Evolutionary conservation across 352 stramenopile genomes (phyloP), one percentile per base, ranked within the genome.

Genomic region (Phytophthora chlamydospora): DNA sequence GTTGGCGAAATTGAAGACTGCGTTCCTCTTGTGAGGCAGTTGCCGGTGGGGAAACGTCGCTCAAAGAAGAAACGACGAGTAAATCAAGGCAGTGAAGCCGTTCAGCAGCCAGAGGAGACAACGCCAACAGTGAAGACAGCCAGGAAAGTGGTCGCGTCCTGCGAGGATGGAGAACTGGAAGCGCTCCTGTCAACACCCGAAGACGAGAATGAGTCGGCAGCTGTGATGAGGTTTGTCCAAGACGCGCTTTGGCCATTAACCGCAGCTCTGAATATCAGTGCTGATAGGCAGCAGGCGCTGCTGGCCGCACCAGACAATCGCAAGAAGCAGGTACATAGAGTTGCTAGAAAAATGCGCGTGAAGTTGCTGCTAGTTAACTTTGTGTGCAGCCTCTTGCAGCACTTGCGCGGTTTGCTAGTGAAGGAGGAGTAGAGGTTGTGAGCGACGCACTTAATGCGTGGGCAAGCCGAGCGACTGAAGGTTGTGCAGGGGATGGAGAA

Each of bases 1-100:
- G 29, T 45, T 0, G 21, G 58, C 2, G 62, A 71, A 6, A 71
- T 71, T 21, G 38, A 35, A 12, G 55, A 71, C 48, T 36, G 53
- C 13, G 36, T 71, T 31, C 62, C 62, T 32, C 32, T 71, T 17
- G 19, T 47, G 8, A 29, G 10, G 2, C 48, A 58, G 9, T 16
- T 66, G 6, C 34, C 40, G 21, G 4, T 3, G n/a, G 21, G 14
- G 3, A 34, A 45, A 7, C 16, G n/a, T 31, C 41, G 21, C 12
- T 12, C 14, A 17, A 39, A 12, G 6, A 58, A 38, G 21, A 53
- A 48, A 9, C 42, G 17, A 12, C 31, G 19, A 47, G 14, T 27
- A 17, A 13, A 24, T 16, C 1, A 14, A 21, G 4, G n/a, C 16
- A 49, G 13, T 29, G 36, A 38, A 38, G 46, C 38, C 7, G 29